Evolutionary conservation across 1,139 yeast species (phyloP).

Genomic region (Sugiyamaella sp.): DNA sequence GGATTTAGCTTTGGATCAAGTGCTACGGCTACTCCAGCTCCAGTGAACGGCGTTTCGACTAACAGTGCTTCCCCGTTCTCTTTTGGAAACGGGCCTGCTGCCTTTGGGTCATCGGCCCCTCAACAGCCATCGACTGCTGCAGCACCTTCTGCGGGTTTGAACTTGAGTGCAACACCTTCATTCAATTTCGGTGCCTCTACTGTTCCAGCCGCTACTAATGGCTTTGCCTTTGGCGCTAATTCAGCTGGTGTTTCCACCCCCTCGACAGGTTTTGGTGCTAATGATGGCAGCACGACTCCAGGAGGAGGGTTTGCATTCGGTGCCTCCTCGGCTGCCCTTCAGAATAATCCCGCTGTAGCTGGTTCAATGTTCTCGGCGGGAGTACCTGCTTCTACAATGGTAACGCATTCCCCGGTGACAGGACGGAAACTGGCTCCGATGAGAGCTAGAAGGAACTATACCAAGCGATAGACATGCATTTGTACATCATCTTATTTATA

Average conservation of each 20-base stretch:
- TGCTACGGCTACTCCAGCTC: constrained; percentile 4
- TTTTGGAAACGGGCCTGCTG: not conserved
- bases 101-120: not conserved
- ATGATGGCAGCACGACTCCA: not conserved
- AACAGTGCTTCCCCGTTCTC: not conserved
- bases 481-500: not conserved
- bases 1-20: constrained; percentile 7
- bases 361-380: constrained; percentile 17
- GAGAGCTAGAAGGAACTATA: constrained; percentile 12
- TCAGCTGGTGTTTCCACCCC: not conserved
- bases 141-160: constrained; percentile 1
- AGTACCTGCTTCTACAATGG: not conserved
- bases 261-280: constrained; percentile 4
- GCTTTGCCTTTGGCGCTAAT: constrained; percentile 6
- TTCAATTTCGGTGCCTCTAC: constrained; percentile 7
- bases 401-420: constrained; percentile 8
- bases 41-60: not conserved
- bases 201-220: constrained; percentile 6
- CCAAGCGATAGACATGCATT: constrained; percentile 15
- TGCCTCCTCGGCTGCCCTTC: constrained; percentile 13
- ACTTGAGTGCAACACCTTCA: constrained; percentile 6
- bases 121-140: not conserved
- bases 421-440: constrained; percentile 19
- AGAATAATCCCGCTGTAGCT: not conserved
- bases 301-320: constrained; percentile 16